Percentiles rank a stretch among this genome's conserved stretches.
Evolutionary conservation across 129 eudicot genomes (phyloP).

Genomic region (Chrysanthemum makinoi): DNA sequence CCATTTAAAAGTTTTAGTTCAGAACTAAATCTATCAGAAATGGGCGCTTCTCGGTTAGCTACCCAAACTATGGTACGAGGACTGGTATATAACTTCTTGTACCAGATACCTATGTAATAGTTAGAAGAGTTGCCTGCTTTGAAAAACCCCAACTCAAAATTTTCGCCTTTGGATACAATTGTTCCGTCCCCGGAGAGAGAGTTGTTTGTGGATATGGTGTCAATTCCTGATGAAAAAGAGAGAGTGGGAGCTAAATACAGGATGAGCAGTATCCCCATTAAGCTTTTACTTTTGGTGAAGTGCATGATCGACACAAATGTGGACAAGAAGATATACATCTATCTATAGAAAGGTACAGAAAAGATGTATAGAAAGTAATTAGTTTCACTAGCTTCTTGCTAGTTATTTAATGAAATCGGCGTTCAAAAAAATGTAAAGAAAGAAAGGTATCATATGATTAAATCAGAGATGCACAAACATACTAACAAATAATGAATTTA

Average conservation of each 20-base stretch:
- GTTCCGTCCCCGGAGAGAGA: conserved; percentile 60
- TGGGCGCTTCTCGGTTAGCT: conserved; percentile 50
- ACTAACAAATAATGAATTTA: background rate
- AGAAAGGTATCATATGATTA: background rate
- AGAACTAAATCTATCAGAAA: conserved; percentile 34
- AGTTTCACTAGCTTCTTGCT: too few relatives aligned
- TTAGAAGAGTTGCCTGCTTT: conserved; percentile 56
- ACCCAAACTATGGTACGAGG: conserved; percentile 49
- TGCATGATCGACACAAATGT: conserved; percentile 16
- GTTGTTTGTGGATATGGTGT: conserved; percentile 42
- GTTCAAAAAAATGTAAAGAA: background rate
- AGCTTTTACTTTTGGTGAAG: background rate
- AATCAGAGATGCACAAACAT: background rate
- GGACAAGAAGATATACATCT: background rate
- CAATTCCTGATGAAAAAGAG: conserved; percentile 28
- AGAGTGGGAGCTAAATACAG: conserved; percentile 26
- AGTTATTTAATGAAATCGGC: too few relatives aligned
- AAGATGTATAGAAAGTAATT: too few relatives aligned
- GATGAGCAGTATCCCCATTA: conserved; percentile 18
- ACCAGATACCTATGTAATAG: conserved; percentile 67
- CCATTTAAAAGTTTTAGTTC: conserved; percentile 45
- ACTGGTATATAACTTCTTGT: conserved; percentile 27
- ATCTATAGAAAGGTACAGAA: background rate
- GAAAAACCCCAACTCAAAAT: conserved; percentile 61
- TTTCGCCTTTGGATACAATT: conserved; percentile 41